phyloP scores from a whole-genome alignment of 73 alveolate genomes.

The Paramecium primaurelia region DNA sequence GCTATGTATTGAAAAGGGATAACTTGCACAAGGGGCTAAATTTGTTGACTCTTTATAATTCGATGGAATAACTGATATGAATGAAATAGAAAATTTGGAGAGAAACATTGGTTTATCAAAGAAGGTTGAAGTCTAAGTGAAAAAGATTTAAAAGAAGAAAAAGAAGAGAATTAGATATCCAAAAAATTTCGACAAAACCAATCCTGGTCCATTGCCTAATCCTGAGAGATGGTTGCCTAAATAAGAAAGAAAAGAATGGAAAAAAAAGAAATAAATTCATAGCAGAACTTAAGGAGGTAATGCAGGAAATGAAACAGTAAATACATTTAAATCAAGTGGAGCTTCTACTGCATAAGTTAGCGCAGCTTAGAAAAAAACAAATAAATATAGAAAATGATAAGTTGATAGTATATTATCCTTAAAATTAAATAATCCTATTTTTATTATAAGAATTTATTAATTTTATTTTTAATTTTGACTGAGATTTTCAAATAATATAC shows the following conservation, averaged over 20 bases:
- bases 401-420: background rate
- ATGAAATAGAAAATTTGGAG: constrained; percentile 37
- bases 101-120: constrained; percentile 46
- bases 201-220: constrained; percentile 89
- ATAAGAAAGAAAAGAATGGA: constrained; percentile 73
- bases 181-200: constrained; percentile 79
- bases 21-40: background rate
- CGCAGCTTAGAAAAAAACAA: background rate
- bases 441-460: too few relatives aligned
- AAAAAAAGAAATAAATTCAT: constrained; percentile 57
- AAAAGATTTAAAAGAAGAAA: constrained; percentile 66
- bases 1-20: constrained; percentile 49
- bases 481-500: background rate
- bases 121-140: constrained; percentile 34
- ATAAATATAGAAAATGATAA: constrained; percentile 30
- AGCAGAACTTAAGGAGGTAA: constrained; percentile 58
- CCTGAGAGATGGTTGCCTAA: constrained; percentile 91
- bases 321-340: background rate
- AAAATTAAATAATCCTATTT: background rate
- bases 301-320: constrained; percentile 57
- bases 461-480: too few relatives aligned
- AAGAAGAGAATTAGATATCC: constrained; percentile 82
- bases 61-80: constrained; percentile 21
- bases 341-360: background rate
- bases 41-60: constrained; percentile 41